phyloP scores from a whole-genome alignment of 768 basidiomycete species.

The Termitomyces bulborhizus region DNA sequence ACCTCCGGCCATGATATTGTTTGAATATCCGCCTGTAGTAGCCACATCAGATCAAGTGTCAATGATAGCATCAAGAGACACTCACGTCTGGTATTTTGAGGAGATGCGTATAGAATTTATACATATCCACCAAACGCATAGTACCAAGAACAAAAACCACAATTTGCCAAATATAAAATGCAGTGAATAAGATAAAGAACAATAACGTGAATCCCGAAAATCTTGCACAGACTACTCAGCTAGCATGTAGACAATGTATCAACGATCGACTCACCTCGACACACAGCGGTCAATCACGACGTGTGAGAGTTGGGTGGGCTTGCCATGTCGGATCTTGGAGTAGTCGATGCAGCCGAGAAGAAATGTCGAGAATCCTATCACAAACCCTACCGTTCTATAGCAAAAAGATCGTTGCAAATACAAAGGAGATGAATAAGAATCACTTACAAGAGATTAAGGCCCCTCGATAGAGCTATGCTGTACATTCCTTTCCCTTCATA shows the following conservation, averaged over 20 bases:
- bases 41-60: conserved; percentile 2
- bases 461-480: conserved; percentile 85
- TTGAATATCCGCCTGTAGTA: conserved; percentile 83
- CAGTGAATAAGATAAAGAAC: conserved; percentile 81
- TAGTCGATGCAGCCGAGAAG: conserved; percentile 94
- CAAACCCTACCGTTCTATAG: conserved; percentile 90
- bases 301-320: conserved; percentile 65
- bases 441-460: conserved; percentile 92
- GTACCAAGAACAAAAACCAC: conserved; percentile 71
- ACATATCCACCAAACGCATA: conserved; percentile 85
- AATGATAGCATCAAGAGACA: conserved; percentile 1
- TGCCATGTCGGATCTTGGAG: conserved; percentile 63
- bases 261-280: conserved; percentile 52
- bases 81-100: conserved; percentile 90
- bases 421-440: conserved; percentile 9
- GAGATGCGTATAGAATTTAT: conserved; percentile 91
- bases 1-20: conserved; percentile 97
- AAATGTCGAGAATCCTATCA: conserved; percentile 97
- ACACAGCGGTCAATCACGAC: conserved; percentile 82
- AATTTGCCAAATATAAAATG: conserved; percentile 88
- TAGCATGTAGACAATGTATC: background rate
- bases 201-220: conserved; percentile 81
- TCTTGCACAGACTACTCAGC: conserved; percentile 28
- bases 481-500: conserved; percentile 97
- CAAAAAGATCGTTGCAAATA: conserved; percentile 17